A percentile compares a stretch with the other conserved stretches of the same genome.
These are phyloP conservation scores for Eremothecium sinecaudum DNA, from an alignment of 1,139 yeast genomes.

Conservation along the genomic window DNA sequence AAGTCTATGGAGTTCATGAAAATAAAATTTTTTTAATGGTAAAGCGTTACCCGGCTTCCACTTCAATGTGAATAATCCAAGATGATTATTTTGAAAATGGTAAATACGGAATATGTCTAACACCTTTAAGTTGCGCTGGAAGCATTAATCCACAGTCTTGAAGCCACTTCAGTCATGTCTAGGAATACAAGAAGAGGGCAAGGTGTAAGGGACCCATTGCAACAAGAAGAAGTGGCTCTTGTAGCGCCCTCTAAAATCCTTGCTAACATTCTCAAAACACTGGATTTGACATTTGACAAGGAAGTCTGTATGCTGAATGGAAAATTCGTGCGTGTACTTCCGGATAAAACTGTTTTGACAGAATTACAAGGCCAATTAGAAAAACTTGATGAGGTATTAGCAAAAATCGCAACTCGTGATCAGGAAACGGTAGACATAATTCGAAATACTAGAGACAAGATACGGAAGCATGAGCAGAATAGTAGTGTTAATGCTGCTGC, in stretches of 20 bases:
- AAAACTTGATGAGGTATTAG: slow-evolving; percentile 42
- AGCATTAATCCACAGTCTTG: too few species aligned
- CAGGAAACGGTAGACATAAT: slow-evolving; percentile 23
- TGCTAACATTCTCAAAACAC: slow-evolving; percentile 44
- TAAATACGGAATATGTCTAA: too few species aligned
- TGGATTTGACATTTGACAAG: slow-evolving; percentile 48
- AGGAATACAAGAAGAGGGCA: slow-evolving; percentile 20
- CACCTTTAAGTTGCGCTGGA: too few species aligned
- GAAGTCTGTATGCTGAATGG: slow-evolving; percentile 56
- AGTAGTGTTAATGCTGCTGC: neutral
- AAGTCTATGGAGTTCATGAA: too few species aligned
- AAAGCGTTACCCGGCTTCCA: too few species aligned
- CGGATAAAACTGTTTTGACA: slow-evolving; percentile 39
- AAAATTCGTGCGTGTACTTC: slow-evolving; percentile 41
- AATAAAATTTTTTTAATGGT: too few species aligned
- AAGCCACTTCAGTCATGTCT: slow-evolving; percentile 16
- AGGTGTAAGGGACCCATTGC: slow-evolving; percentile 15
- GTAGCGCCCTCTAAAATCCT: slow-evolving; percentile 34
- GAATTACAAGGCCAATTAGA: slow-evolving; percentile 41
- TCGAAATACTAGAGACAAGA: slow-evolving; percentile 16
- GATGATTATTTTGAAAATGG: too few species aligned
- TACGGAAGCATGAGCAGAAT: slow-evolving; percentile 9
- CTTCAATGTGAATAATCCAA: too few species aligned
- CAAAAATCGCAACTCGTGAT: slow-evolving; percentile 41
- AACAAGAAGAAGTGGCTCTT: slow-evolving; percentile 11